These are phyloP conservation scores for Phoma herbarum DNA, from an alignment of 2,329 filamentous ascomycete genomes.

Conservation along the genomic window DNA sequence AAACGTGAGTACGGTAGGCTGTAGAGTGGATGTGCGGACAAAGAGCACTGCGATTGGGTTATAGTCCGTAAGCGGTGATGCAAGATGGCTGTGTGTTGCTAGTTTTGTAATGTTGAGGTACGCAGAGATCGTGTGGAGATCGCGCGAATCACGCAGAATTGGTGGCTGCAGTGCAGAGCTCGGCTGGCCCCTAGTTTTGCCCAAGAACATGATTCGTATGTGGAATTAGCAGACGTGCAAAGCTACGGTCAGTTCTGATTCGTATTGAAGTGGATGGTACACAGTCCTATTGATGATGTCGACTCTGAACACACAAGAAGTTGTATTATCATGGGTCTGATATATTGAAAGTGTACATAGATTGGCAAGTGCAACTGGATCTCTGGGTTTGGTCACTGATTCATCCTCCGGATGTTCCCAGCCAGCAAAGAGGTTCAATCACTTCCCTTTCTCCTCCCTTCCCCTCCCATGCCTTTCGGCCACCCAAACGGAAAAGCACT, in stretches of 20 bases:
- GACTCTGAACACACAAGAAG: no score
- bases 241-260: no score
- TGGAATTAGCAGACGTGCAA: background rate
- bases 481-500: constrained; percentile 42
- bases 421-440: background rate
- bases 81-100: background rate
- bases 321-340: no score
- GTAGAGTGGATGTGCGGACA: no score
- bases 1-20: background rate
- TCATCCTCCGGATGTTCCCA: background rate
- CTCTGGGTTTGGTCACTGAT: background rate
- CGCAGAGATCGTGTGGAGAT: background rate
- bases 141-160: background rate
- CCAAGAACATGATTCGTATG: background rate
- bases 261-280: no score
- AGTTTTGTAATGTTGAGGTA: background rate
- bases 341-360: no score
- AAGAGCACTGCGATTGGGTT: background rate
- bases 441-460: background rate
- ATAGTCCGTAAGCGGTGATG: background rate
- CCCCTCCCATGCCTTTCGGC: constrained; percentile 20
- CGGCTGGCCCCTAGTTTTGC: no score
- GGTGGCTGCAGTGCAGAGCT: background rate
- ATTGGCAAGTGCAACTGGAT: background rate
- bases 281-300: no score